A percentile compares a stretch with the other conserved stretches of the same genome.
Conservation (phyloP, 140 eudicot species). For the Stevia rebaudiana region DNA sequence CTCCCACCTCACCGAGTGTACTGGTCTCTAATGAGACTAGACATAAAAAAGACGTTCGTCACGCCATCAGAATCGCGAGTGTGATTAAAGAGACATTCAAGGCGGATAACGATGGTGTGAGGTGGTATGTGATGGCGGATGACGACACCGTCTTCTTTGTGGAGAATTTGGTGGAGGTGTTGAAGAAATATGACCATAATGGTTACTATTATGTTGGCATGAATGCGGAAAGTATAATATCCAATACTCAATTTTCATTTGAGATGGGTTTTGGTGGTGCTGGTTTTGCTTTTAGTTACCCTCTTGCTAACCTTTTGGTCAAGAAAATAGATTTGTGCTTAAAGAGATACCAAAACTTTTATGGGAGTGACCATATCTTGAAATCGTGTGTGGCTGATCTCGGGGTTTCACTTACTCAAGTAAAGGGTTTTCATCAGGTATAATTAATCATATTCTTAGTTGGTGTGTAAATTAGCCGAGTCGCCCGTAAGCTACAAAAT, state of each 20-base stretch:
- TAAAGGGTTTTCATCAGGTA: slow-evolving; percentile 81
- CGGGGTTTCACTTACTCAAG: slow-evolving; percentile 70
- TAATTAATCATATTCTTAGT: no score
- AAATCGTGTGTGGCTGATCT: slow-evolving; percentile 70
- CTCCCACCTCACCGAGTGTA: slow-evolving; percentile 44
- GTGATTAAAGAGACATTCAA: slow-evolving; percentile 39
- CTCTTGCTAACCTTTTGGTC: slow-evolving; percentile 56
- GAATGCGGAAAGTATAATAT: slow-evolving; percentile 47
- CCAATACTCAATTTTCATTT: slow-evolving; percentile 37
- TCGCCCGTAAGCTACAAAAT: no score
- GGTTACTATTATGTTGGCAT: slow-evolving; percentile 54
- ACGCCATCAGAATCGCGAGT: slow-evolving; percentile 37
- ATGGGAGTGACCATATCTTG: slow-evolving; percentile 51
- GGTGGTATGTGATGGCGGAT: slow-evolving; percentile 70
- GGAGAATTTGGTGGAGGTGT: slow-evolving; percentile 50
- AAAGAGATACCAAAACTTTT: slow-evolving; percentile 34
- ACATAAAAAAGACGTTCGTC: slow-evolving; percentile 22
- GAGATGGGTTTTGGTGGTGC: slow-evolving; percentile 80
- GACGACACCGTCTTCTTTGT: slow-evolving; percentile 60
- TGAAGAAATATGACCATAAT: slow-evolving; percentile 50
- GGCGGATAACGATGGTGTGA: slow-evolving; percentile 25
- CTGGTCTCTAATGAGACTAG: slow-evolving; percentile 25
- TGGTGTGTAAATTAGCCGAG: no score
- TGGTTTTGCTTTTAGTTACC: slow-evolving; percentile 70
- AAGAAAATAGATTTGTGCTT: slow-evolving; percentile 57